A percentile compares a stretch with the other conserved stretches of the same genome.
Conservation (phyloP, 768 basidiomycete species). For the Cystobasidium ongulense region DNA sequence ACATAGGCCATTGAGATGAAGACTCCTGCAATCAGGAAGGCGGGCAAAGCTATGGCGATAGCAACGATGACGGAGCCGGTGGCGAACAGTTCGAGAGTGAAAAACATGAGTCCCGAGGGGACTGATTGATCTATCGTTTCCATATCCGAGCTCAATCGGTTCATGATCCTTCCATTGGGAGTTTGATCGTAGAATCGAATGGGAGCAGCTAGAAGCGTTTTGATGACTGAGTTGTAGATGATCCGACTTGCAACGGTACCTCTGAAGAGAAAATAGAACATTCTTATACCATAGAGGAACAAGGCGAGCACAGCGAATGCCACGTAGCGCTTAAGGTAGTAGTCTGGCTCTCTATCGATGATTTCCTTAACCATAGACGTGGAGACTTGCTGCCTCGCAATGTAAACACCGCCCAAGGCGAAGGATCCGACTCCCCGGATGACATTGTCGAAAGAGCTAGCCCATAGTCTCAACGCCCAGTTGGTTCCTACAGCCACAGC, state of each 20-base stretch:
- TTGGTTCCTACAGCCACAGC: constrained; percentile 17
- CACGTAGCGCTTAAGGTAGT: constrained; percentile 42
- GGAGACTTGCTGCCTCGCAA: constrained; percentile 17
- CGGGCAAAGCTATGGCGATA: constrained; percentile 45
- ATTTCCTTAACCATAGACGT: background rate
- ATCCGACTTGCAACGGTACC: constrained; percentile 32
- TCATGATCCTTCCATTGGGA: constrained; percentile 47
- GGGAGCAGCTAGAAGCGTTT: constrained; percentile 44
- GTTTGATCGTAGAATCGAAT: constrained; percentile 40
- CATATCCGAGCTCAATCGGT: constrained; percentile 47
- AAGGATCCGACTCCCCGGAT: background rate
- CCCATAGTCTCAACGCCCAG: constrained; percentile 26
- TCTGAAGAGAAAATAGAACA: constrained; percentile 34
- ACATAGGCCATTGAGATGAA: constrained; percentile 44
- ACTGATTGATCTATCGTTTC: constrained; percentile 46
- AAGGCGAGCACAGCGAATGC: constrained; percentile 40
- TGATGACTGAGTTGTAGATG: constrained; percentile 44
- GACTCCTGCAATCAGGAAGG: constrained; percentile 44
- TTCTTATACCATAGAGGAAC: constrained; percentile 35
- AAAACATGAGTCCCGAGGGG: constrained; percentile 26
- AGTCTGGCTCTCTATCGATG: constrained; percentile 27
- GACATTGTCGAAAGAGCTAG: constrained; percentile 18
- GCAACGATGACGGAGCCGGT: constrained; percentile 42
- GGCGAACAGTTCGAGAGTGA: constrained; percentile 12
- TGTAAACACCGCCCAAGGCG: background rate